Evolutionary conservation across 257 asterid genomes (phyloP).

Genomic region (Fraxinus americana): DNA sequence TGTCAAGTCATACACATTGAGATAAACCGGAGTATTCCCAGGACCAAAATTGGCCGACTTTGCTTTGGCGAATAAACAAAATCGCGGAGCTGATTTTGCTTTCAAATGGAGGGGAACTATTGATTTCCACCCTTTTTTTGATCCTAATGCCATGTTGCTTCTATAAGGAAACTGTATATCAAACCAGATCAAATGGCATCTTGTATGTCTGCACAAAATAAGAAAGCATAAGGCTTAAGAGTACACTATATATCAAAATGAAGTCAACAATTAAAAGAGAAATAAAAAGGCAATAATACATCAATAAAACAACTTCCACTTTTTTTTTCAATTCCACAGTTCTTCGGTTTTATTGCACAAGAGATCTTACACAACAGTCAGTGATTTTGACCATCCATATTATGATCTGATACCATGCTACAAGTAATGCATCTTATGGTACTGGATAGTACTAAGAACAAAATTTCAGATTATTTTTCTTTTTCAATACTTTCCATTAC

Average conservation of each 20-base stretch:
- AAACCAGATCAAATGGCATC: conserved; percentile 38
- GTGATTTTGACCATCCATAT: not conserved
- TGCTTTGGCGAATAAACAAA: conserved; percentile 83
- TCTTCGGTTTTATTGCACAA: not conserved
- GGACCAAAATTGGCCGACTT: conserved; percentile 61
- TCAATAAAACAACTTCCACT: not conserved
- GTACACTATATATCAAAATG: not conserved
- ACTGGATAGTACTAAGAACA: not conserved
- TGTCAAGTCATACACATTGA: conserved; percentile 92
- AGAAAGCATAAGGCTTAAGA: conserved; percentile 5
- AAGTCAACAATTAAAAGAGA: not conserved
- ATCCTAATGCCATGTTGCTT: conserved; percentile 64
- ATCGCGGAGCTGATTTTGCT: conserved; percentile 62
- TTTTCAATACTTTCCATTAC: not conserved
- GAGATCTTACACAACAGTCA: not conserved
- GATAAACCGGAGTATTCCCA: conserved; percentile 69
- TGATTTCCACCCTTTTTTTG: conserved; percentile 85
- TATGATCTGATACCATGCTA: not conserved
- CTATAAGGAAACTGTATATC: conserved; percentile 30
- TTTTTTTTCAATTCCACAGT: not conserved
- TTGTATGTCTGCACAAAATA: conserved; percentile 42
- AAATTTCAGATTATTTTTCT: not conserved
- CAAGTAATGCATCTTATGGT: not conserved
- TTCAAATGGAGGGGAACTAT: conserved; percentile 60
- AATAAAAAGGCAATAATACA: not conserved